Percentiles rank a stretch among this genome's conserved stretches.
phyloP scores from a whole-genome alignment of 1,284 basidiomycete species.

The Trametes sp. region DNA sequence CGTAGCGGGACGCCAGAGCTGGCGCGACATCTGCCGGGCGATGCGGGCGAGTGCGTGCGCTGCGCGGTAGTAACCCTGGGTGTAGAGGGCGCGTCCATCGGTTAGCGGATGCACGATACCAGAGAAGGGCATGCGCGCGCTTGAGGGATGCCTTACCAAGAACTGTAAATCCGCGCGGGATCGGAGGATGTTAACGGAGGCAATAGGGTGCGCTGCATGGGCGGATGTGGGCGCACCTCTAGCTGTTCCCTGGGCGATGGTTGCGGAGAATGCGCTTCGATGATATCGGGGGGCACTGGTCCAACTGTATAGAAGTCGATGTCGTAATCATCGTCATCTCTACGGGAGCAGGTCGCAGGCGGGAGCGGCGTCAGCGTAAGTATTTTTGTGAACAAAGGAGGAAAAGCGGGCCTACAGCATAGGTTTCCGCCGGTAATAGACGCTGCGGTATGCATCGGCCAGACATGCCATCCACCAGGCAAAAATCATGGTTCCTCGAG shows the following conservation, averaged over 20 bases:
- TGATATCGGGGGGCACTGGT: slow-evolving; percentile 57
- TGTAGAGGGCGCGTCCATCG: slow-evolving; percentile 21
- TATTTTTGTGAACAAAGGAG: background rate
- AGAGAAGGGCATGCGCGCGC: slow-evolving; percentile 21
- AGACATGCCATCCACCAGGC: slow-evolving; percentile 81
- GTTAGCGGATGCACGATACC: slow-evolving; percentile 23
- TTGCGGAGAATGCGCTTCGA: slow-evolving; percentile 55
- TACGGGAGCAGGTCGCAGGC: slow-evolving; percentile 32
- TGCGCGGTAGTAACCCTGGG: slow-evolving; percentile 79
- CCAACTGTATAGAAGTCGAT: slow-evolving; percentile 84
- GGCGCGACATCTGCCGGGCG: slow-evolving; percentile 78
- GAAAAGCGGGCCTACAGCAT: slow-evolving; percentile 62
- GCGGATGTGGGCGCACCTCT: slow-evolving; percentile 56
- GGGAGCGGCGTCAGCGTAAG: slow-evolving; percentile 11
- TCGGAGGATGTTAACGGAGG: background rate
- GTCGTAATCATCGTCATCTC: slow-evolving; percentile 71
- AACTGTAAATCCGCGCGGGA: slow-evolving; percentile 40
- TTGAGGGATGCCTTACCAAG: slow-evolving; percentile 42
- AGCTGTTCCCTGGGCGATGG: slow-evolving; percentile 77
- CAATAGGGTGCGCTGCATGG: slow-evolving; percentile 5
- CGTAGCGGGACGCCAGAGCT: slow-evolving; percentile 80
- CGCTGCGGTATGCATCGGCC: slow-evolving; percentile 63
- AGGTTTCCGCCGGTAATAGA: slow-evolving; percentile 69
- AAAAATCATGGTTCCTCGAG: slow-evolving; percentile 82
- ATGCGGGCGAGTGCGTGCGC: slow-evolving; percentile 83